Percentiles rank a stretch among this genome's conserved stretches.
These are phyloP conservation scores for Erodium moschatum DNA, from an alignment of 441 rosid genomes.

Conservation along the genomic window DNA sequence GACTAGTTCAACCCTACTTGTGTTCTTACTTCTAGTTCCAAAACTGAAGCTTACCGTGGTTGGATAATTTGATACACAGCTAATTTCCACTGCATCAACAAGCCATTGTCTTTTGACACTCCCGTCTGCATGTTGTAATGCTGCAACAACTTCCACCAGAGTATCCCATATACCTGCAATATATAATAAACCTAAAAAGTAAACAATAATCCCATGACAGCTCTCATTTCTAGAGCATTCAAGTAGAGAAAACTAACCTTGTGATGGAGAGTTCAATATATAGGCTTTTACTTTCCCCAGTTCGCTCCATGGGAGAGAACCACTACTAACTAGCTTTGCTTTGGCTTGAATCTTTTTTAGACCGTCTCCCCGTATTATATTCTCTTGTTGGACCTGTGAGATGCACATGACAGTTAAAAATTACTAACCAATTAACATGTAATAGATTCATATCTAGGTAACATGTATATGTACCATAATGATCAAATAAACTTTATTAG, in stretches of 20 bases:
- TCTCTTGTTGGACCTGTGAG: constrained; percentile 43
- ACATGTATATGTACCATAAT: too few species aligned
- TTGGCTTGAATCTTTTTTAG: constrained; percentile 60
- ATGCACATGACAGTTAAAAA: constrained; percentile 15
- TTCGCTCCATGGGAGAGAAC: constrained; percentile 49
- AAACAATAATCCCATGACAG: background rate
- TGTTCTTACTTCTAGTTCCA: background rate
- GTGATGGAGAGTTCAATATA: constrained; percentile 45
- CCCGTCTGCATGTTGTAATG: constrained; percentile 58
- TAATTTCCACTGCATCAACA: constrained; percentile 69
- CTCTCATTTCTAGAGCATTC: background rate
- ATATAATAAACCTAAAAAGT: background rate
- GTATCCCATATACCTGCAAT: constrained; percentile 63
- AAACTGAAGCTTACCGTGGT: constrained; percentile 48
- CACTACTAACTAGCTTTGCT: constrained; percentile 59
- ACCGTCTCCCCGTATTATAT: constrained; percentile 28
- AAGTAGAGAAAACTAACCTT: constrained; percentile 41
- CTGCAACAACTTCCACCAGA: constrained; percentile 58
- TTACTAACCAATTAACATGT: background rate
- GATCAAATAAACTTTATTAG: too few species aligned
- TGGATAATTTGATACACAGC: constrained; percentile 71
- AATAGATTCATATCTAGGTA: background rate
- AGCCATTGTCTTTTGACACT: constrained; percentile 80
- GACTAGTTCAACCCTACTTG: too few species aligned
- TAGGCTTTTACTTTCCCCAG: constrained; percentile 56